Evolutionary conservation across 345 rosid genomes (phyloP), one percentile per base, ranked within the genome.

Genomic region (Boechera stricta): DNA sequence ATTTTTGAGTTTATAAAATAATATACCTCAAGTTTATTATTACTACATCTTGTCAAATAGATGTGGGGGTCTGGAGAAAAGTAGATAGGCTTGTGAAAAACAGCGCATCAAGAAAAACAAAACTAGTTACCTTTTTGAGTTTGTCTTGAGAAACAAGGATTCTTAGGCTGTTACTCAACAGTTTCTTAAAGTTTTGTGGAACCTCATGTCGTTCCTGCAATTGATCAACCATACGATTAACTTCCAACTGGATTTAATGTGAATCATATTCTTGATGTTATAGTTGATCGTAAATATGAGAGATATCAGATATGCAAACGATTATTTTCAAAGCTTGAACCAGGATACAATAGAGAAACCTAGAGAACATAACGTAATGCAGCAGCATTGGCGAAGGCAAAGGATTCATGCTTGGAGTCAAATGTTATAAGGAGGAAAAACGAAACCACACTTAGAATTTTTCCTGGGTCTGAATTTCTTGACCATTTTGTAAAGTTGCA

Each of bases 191-290:
- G 66, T 85, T 88, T 66, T 66, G 83, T 41, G 92, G 87, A 79
- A 88, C 84, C 74, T 79, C 87, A 35, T 86, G 86, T 63, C 81
- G 85, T 82, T 77, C 82, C 91, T 92, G 94, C 87, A 80, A 79
- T 74, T 62, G 13, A 69, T 63, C 9, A 76, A 78, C 35, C 75
- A 24, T 31, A 35, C 10, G 31, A 61, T n/a, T 47, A 58, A 32
- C 45, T 47, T 29, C 12, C 13, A 44, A 11, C 32, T 44, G 56
- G 13, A 69, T 41, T 58, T 16, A 29, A 9, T 5, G 38, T 29
- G 4, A 16, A 31, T 32, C 29, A 41, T 28, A 55, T 13, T 42
- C 10, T 56, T 55, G 21, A 58, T 18, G 31, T 42, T 56, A 42
- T 42, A 54, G 35, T 33, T 55, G 36, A 55, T 12, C 38, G 4